A percentile compares a stretch with the other conserved stretches of the same genome.
Evolutionary conservation across 1,139 yeast species (phyloP).

Genomic region (Wickerhamiella pararugosa): DNA sequence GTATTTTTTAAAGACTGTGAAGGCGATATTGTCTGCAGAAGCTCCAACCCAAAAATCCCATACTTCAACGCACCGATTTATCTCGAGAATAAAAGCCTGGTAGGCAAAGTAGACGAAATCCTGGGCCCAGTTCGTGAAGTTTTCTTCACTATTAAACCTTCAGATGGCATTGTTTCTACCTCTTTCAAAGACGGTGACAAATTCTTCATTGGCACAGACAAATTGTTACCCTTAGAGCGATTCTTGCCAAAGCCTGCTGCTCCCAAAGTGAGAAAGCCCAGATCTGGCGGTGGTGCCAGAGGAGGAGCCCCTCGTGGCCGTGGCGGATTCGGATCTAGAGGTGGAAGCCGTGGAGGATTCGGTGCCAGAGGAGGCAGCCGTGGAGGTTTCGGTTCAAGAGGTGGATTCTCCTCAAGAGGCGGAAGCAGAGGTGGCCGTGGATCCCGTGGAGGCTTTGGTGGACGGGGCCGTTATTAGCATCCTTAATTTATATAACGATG

Average conservation of each 20-base stretch:
- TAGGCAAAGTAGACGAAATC: constrained; percentile 97
- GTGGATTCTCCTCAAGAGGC: constrained; percentile 32
- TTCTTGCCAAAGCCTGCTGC: constrained; percentile 85
- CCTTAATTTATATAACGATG: background rate
- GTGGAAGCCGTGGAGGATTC: constrained; percentile 33
- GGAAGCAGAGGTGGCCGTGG: constrained; percentile 30
- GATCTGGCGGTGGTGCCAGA: constrained; percentile 37
- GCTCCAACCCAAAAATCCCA: constrained; percentile 86
- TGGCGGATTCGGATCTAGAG: constrained; percentile 33
- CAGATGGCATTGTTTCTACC: constrained; percentile 88
- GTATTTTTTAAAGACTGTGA: constrained; percentile 83
- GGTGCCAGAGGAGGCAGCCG: constrained; percentile 25
- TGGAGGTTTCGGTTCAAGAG: constrained; percentile 27
- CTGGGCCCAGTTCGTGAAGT: constrained; percentile 96
- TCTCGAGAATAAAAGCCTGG: constrained; percentile 79
- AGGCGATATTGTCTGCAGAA: constrained; percentile 93
- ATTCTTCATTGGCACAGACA: constrained; percentile 89
- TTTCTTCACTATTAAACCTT: constrained; percentile 85
- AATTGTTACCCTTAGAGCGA: constrained; percentile 87
- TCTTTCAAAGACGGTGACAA: constrained; percentile 94
- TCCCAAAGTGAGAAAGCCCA: constrained; percentile 58
- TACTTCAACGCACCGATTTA: constrained; percentile 98
- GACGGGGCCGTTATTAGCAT: constrained; percentile 22
- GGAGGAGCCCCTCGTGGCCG: constrained; percentile 34
- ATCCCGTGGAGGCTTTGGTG: constrained; percentile 8